phyloP scores from a whole-genome alignment of 169 alveolate species.

The Sarcocystis neurona region DNA sequence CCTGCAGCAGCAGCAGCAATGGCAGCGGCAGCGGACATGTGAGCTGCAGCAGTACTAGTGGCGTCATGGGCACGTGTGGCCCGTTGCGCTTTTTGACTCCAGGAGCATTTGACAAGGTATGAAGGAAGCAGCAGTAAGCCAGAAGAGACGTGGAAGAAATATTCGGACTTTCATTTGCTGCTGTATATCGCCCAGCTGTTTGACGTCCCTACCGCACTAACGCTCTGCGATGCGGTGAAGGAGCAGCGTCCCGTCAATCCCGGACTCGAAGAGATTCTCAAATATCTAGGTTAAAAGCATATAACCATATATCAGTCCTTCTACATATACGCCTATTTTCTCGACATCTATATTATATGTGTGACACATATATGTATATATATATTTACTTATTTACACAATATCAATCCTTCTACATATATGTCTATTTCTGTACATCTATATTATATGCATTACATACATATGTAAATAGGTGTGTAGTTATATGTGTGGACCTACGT shows the following conservation, averaged over 20 bases:
- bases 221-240: slow-evolving; percentile 35
- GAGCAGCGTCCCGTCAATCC: slow-evolving; percentile 30
- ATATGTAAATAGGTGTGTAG: not conserved
- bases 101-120: not conserved
- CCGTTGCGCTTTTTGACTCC: no score
- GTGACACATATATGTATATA: no score
- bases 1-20: no score
- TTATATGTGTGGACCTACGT: no score
- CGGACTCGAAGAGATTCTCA: slow-evolving; percentile 47
- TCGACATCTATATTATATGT: no score
- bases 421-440: not conserved
- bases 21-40: no score
- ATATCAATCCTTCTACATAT: not conserved
- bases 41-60: no score
- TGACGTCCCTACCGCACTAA: slow-evolving; percentile 51
- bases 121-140: no score
- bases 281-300: not conserved
- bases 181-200: slow-evolving; percentile 47
- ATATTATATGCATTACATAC: no score
- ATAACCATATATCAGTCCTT: not conserved
- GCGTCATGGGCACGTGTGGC: no score
- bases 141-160: slow-evolving; percentile 34
- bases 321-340: not conserved
- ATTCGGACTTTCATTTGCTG: slow-evolving; percentile 55
- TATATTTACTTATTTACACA: not conserved